These are phyloP conservation scores for Cinchona pubescens DNA, from an alignment of 257 asterid species.

Conservation along the genomic window DNA sequence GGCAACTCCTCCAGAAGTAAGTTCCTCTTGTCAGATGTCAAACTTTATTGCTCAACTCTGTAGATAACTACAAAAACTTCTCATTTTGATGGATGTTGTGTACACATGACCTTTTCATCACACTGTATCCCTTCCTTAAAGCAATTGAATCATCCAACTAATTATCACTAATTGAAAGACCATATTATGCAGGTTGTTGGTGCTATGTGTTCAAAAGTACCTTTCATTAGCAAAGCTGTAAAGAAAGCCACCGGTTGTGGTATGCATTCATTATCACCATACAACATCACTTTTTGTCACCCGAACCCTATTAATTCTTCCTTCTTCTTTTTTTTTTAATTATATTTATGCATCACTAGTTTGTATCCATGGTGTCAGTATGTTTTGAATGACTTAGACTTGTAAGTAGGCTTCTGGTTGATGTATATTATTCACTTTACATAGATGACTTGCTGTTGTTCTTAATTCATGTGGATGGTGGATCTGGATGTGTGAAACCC, in stretches of 20 bases:
- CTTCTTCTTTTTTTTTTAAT: background rate
- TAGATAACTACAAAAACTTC: background rate
- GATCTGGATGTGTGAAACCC: background rate
- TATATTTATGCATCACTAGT: too few species aligned
- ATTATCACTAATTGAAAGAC: constrained; percentile 14
- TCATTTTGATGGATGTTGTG: background rate
- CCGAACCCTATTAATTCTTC: background rate
- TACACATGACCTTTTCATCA: background rate
- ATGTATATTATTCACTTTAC: background rate
- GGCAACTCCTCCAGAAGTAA: constrained; percentile 85
- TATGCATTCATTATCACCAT: constrained; percentile 22
- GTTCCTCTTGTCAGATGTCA: constrained; percentile 23
- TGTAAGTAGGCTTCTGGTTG: too few species aligned
- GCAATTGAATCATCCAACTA: background rate
- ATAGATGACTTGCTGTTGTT: background rate
- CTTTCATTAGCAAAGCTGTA: constrained; percentile 81
- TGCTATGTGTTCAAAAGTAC: constrained; percentile 93
- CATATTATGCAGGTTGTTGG: constrained; percentile 59
- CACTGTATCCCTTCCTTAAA: background rate
- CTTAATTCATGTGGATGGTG: background rate
- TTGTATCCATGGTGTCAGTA: too few species aligned
- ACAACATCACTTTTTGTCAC: background rate
- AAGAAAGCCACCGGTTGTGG: constrained; percentile 94
- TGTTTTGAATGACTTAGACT: too few species aligned
- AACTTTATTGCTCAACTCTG: background rate